Evolutionary conservation across 179 eudicot species (phyloP), one percentile per base, ranked within the genome.

Genomic region (Patellifolia procumbens): DNA sequence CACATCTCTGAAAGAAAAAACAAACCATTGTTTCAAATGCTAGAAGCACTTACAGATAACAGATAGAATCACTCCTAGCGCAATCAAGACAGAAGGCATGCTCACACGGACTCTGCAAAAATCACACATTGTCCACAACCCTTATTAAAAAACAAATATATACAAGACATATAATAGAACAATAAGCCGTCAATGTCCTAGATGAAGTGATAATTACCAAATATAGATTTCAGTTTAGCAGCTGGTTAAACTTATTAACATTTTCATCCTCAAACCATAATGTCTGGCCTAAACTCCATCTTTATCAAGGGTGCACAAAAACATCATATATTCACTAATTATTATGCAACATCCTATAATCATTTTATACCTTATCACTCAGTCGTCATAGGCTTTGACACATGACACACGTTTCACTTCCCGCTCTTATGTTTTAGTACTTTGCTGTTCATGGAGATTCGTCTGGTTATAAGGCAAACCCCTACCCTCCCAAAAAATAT

Each of bases 1-100:
- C 49, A 49, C 10, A n/a, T 4, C 31, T 28, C 60, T 13, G 19
- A 68, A 66, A 45, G 24, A 48, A 2, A 34, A 52, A 37, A 20
- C 28, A 61, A 49, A 7, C 32, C 63, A 53, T 34, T 31, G 70
- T 19, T 51, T 52, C 59, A 19, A 78, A 62, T 61, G 56, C 6
- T n/a, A 48, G n/a, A 61, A 55, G 28, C 60, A 81, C 99, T 96
- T 89, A 96, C 98, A 96, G 85, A 82, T 89, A 91, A 85, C 99
- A 96, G 69, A 90, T 84, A 24, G 99, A 90, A 83, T 96, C 96
- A 80, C 97, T 93, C 89, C 98, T 91, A 15, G 96, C 96, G 80
- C 99, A 96, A 78, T 91, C 99, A 81, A 93, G 89, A 78, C 99
- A 96, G 90, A 91, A 96, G 29, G 87, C 92, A 88, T 96, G 99